phyloP scores from a whole-genome alignment of 2,329 filamentous ascomycete species.

The Trichoderma atroviride region DNA sequence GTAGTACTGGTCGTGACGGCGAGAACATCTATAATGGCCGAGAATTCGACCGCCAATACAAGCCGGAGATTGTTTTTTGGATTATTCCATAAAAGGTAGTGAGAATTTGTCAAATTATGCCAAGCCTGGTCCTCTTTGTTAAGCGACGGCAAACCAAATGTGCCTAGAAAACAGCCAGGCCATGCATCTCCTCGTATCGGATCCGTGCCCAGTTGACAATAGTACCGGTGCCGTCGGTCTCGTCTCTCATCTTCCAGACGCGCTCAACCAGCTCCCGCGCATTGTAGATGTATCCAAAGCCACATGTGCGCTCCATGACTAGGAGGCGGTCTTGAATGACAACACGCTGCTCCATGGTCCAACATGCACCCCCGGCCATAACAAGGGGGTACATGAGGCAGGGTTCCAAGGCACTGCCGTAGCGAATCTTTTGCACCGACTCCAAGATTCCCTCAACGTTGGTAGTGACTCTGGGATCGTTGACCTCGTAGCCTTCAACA shows the following conservation, averaged over 20 bases:
- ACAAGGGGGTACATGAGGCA: conserved; percentile 47
- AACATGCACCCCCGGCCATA: conserved; percentile 46
- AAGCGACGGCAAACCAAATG: neutral
- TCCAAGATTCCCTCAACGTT: conserved; percentile 42
- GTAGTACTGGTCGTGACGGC: neutral
- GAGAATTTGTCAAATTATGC: neutral
- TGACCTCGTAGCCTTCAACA: conserved; percentile 45
- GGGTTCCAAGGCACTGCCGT: conserved; percentile 46
- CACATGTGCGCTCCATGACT: conserved; percentile 49
- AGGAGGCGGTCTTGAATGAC: conserved; percentile 45
- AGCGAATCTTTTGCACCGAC: conserved; percentile 44
- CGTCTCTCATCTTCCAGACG: conserved; percentile 43
- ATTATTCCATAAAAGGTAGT: neutral
- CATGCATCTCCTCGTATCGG: conserved; percentile 43
- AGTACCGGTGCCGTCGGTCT: conserved; percentile 34
- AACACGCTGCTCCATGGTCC: conserved; percentile 42
- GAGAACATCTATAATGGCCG: neutral
- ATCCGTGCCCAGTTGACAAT: conserved; percentile 42
- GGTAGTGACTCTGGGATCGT: conserved; percentile 39
- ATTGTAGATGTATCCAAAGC: conserved; percentile 48
- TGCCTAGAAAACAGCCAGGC: conserved; percentile 39
- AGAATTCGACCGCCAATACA: neutral
- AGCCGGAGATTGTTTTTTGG: neutral
- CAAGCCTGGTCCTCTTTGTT: neutral
- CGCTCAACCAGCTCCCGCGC: conserved; percentile 44